phyloP scores from a whole-genome alignment of 441 rosid species.

The Hura crepitans region DNA sequence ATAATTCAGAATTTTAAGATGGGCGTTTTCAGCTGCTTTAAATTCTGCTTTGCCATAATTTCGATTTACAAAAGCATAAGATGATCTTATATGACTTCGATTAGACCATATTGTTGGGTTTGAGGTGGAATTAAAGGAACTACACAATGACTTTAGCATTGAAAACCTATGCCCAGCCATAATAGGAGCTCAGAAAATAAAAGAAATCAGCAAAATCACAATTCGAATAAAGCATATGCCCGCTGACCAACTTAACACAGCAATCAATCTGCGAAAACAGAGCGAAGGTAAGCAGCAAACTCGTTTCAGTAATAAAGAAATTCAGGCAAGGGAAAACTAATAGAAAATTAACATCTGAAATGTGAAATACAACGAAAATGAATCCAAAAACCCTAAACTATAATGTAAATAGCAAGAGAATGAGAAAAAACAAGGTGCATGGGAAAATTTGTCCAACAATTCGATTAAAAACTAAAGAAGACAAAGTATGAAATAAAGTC shows the following conservation, averaged over 20 bases:
- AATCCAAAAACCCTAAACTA: conserved; percentile 7
- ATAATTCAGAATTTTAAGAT: conserved; percentile 15
- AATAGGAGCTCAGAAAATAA: conserved; percentile 8
- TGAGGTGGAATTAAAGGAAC: conserved; percentile 23
- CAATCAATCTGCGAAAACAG: conserved; percentile 3
- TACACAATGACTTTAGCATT: conserved; percentile 36
- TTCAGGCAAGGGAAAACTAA: not conserved
- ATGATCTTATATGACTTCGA: conserved; percentile 25
- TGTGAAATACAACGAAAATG: not conserved
- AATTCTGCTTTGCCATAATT: conserved; percentile 19
- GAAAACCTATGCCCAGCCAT: conserved; percentile 48
- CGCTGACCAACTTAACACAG: not conserved
- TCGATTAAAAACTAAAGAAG: not conserved
- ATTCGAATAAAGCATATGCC: conserved; percentile 1
- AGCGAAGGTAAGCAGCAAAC: not conserved
- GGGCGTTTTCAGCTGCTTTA: conserved; percentile 17
- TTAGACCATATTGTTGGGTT: conserved; percentile 20
- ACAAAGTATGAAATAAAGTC: not conserved
- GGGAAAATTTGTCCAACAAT: not conserved
- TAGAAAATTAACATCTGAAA: not conserved
- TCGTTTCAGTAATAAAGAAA: not conserved
- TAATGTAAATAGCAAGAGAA: not conserved
- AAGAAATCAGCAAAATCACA: not conserved
- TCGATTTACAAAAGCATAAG: conserved; percentile 17
- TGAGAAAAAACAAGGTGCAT: not conserved